Evolutionary conservation across 108 stramenopile species (phyloP).

Genomic region (Cyclostephanos invisitatus): DNA sequence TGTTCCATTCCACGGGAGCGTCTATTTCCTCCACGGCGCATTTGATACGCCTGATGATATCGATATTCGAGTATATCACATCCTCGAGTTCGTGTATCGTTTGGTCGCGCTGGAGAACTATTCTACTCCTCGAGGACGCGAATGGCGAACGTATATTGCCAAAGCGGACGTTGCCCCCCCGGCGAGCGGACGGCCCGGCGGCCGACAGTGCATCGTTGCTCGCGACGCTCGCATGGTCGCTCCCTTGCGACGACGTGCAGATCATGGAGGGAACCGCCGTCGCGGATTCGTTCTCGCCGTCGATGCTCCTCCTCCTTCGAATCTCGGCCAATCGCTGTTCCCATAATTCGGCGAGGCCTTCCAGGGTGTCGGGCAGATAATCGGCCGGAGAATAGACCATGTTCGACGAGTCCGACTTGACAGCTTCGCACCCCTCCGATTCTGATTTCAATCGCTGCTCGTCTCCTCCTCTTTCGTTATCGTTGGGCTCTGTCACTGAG

Average conservation of each 20-base stretch:
- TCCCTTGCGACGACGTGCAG: background rate
- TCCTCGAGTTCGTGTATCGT: background rate
- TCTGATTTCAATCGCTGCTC: background rate
- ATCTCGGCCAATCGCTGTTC: background rate
- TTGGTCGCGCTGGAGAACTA: background rate
- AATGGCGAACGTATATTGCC: background rate
- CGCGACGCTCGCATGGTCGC: background rate
- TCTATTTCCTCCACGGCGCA: background rate
- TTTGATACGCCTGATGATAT: background rate
- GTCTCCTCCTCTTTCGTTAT: background rate
- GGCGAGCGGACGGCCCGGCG: background rate
- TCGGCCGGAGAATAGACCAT: background rate
- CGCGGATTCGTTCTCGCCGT: background rate
- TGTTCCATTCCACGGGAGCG: background rate
- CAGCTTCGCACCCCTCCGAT: background rate
- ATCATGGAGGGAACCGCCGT: background rate
- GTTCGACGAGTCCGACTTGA: background rate
- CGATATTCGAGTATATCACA: background rate
- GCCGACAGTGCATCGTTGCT: background rate
- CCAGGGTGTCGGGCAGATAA: background rate
- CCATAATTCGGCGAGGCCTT: background rate
- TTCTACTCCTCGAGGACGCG: background rate
- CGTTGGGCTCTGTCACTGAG: background rate
- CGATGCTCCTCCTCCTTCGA: background rate
- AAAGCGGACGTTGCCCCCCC: background rate